These are phyloP conservation scores for Mycotypha africana DNA, from an alignment of 371 early-diverging fungal species.

Conservation along the genomic window DNA sequence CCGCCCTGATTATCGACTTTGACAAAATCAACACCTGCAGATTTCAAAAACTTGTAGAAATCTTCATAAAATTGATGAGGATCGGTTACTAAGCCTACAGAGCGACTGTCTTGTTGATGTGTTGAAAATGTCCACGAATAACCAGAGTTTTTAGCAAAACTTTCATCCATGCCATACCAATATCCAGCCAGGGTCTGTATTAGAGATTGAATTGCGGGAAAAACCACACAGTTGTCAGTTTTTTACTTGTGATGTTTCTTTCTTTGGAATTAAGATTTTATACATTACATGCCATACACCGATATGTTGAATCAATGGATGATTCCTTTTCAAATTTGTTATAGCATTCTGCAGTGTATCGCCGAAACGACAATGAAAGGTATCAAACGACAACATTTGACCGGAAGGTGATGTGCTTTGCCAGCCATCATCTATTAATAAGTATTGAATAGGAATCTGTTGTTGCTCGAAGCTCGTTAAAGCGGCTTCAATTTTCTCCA, in stretches of 20 bases:
- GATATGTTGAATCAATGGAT: constrained; percentile 21
- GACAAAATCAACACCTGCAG: constrained; percentile 26
- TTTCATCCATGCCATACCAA: constrained; percentile 30
- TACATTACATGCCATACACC: constrained; percentile 47
- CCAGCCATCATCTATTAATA: constrained; percentile 51
- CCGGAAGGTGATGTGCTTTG: constrained; percentile 3
- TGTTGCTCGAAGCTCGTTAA: constrained; percentile 11
- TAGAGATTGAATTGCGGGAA: too few relatives aligned
- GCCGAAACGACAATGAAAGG: constrained; percentile 16
- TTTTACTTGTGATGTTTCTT: too few relatives aligned
- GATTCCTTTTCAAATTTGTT: constrained; percentile 5
- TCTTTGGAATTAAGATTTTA: too few relatives aligned
- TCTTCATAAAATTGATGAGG: constrained; percentile 27
- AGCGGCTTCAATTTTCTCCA: constrained; percentile 8
- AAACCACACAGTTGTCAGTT: too few relatives aligned
- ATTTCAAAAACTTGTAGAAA: constrained; percentile 23
- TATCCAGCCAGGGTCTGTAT: constrained; percentile 33
- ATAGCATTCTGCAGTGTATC: constrained; percentile 10
- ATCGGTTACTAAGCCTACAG: constrained; percentile 1
- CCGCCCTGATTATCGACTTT: constrained; percentile 42
- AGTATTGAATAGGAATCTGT: constrained; percentile 22
- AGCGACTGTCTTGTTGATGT: not conserved
- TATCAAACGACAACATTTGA: constrained; percentile 18
- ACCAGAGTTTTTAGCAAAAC: not conserved
- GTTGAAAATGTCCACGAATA: not conserved